A percentile compares a stretch with the other conserved stretches of the same genome.
phyloP scores from a whole-genome alignment of 805 yeast genomes.

The Starmerella vaccinii region DNA sequence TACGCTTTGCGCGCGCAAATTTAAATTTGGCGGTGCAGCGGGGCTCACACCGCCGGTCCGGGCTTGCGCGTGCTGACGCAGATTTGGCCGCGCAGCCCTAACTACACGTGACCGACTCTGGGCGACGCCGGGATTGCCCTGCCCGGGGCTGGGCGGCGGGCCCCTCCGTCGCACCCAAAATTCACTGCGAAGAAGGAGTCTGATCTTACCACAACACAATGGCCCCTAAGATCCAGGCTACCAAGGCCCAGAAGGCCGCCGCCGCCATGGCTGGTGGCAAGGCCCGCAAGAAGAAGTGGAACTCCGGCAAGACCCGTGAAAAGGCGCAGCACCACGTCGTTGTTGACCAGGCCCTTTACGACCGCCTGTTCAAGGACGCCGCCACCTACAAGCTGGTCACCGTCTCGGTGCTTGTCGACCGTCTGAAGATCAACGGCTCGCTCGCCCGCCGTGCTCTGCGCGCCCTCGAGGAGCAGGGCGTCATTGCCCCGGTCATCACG shows the following conservation, averaged over 20 bases:
- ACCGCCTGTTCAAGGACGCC: constrained; percentile 98
- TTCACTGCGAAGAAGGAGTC: constrained; percentile 10
- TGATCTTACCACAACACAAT: constrained; percentile 40
- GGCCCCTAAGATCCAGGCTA: constrained; percentile 99
- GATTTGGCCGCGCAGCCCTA: no score
- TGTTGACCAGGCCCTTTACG: constrained; percentile 97
- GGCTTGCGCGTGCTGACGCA: no score
- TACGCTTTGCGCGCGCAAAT: no score
- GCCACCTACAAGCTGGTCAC: constrained; percentile 98
- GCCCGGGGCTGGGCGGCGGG: constrained; percentile 3
- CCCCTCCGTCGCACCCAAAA: constrained; percentile 10
- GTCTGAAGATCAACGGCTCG: constrained; percentile 98
- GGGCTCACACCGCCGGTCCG: no score
- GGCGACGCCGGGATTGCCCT: constrained; percentile 3
- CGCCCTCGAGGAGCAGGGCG: constrained; percentile 91
- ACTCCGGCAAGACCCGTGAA: constrained; percentile 99
- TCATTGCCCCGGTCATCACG: constrained; percentile 84
- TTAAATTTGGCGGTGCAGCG: no score
- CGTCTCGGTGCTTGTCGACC: constrained; percentile 95
- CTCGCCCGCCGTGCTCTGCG: constrained; percentile 95
- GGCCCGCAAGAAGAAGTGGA: constrained; percentile 99
- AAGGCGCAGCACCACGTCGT: constrained; percentile 97
- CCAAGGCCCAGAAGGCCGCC: constrained; percentile 99
- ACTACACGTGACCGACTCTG: constrained; percentile 21
- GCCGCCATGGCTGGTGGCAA: constrained; percentile 99